Conservation (phyloP, 306 rosid genomes). For the Acacia crassicarpa region DNA sequence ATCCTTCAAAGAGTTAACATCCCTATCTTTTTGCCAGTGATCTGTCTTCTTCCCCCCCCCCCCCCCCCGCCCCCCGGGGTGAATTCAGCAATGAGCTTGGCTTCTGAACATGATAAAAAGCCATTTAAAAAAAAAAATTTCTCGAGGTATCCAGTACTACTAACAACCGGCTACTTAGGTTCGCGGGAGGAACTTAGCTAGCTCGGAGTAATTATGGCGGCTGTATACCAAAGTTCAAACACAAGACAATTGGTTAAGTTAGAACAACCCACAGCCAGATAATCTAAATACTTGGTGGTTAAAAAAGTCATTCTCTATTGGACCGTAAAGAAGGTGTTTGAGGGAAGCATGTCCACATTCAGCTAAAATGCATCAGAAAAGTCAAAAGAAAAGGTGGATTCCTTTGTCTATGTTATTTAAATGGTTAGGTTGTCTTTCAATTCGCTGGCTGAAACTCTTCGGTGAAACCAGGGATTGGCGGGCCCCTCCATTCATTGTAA, state of each 20-base stretch:
- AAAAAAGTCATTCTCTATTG: not conserved
- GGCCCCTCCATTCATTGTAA: constrained; percentile 19
- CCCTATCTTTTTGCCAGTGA: not conserved
- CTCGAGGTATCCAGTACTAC: no score
- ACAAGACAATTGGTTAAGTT: no score
- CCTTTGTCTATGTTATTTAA: constrained; percentile 32
- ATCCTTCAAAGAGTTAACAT: not conserved
- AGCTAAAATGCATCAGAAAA: constrained; percentile 21
- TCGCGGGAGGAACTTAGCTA: no score
- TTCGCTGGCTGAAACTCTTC: constrained; percentile 30
- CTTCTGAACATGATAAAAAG: not conserved
- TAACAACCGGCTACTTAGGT: no score
- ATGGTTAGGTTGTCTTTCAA: constrained; percentile 30
- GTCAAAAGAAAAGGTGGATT: constrained; percentile 10
- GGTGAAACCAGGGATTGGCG: constrained; percentile 30
- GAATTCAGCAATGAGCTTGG: not conserved
- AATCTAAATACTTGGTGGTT: no score
- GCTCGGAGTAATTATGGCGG: no score
- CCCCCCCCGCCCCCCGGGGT: no score
- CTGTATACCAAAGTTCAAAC: no score
- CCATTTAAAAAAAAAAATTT: not conserved
- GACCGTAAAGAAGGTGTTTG: not conserved
- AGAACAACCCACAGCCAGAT: no score
- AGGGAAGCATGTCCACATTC: constrained; percentile 7
- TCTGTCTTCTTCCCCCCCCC: no score